These are phyloP conservation scores for Zea luxurians DNA, from an alignment of 176 grass and related monocot species.

Conservation along the genomic window DNA sequence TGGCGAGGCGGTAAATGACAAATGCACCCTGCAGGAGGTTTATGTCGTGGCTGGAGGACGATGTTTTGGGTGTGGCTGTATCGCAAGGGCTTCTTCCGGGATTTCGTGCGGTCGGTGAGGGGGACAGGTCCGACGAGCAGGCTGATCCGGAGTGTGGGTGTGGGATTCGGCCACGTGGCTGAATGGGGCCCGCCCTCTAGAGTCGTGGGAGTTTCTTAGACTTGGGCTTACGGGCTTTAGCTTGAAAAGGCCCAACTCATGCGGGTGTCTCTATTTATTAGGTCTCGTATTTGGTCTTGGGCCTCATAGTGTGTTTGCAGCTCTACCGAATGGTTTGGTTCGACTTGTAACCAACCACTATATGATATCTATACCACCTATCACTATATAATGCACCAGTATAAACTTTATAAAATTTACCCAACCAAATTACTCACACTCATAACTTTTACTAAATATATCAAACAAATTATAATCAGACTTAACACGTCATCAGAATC, in stretches of 20 bases:
- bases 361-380: too few species aligned
- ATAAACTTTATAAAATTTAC: too few species aligned
- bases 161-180: background rate
- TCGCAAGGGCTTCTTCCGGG: background rate
- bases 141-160: conserved; percentile 30
- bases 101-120: background rate
- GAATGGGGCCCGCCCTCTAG: background rate
- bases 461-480: too few species aligned
- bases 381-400: too few species aligned
- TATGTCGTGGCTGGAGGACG: background rate
- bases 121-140: background rate
- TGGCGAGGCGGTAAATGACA: background rate
- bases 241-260: background rate
- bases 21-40: background rate
- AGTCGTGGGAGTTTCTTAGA: too few species aligned
- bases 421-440: too few species aligned
- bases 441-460: too few species aligned
- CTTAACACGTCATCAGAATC: too few species aligned
- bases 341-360: too few species aligned
- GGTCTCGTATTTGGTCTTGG: background rate
- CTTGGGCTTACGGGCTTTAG: background rate
- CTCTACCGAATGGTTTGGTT: too few species aligned
- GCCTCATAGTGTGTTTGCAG: background rate
- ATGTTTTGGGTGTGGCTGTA: background rate
- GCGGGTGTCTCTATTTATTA: background rate